Percentiles rank a stretch among this genome's conserved stretches.
phyloP scores from a whole-genome alignment of 768 basidiomycete genomes.

The Leccinum variicolor region DNA sequence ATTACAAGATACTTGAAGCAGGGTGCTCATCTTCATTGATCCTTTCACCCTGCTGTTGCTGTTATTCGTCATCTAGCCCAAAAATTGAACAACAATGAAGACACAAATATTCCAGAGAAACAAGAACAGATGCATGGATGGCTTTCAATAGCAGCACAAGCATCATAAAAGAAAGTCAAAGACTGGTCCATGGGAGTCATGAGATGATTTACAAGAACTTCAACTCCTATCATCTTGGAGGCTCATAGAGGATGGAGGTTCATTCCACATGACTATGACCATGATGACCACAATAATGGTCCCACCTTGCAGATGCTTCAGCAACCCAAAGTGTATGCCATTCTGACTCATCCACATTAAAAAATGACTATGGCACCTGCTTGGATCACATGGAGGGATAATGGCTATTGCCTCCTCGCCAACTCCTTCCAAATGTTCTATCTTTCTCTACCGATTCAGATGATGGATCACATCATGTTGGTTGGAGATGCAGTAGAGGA shows the following conservation, averaged over 20 bases:
- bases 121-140: not conserved
- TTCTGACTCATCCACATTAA: not conserved
- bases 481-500: not conserved
- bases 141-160: not conserved
- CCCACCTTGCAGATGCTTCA: constrained; percentile 8
- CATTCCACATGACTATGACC: not conserved
- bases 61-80: too few species aligned
- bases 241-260: not conserved
- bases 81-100: too few species aligned
- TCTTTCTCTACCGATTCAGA: not conserved
- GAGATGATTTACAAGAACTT: not conserved
- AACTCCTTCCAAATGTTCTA: constrained; percentile 9
- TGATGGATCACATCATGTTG: not conserved
- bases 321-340: not conserved
- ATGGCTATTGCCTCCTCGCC: constrained; percentile 3
- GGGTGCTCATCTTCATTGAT: too few species aligned
- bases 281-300: constrained; percentile 6
- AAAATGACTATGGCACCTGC: not conserved
- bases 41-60: too few species aligned
- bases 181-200: not conserved
- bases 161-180: not conserved
- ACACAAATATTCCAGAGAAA: too few species aligned
- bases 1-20: too few species aligned
- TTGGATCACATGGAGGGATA: constrained; percentile 7
- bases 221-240: not conserved